Evolutionary conservation across 805 yeast species (phyloP).

Genomic region (Spathaspora girioi): DNA sequence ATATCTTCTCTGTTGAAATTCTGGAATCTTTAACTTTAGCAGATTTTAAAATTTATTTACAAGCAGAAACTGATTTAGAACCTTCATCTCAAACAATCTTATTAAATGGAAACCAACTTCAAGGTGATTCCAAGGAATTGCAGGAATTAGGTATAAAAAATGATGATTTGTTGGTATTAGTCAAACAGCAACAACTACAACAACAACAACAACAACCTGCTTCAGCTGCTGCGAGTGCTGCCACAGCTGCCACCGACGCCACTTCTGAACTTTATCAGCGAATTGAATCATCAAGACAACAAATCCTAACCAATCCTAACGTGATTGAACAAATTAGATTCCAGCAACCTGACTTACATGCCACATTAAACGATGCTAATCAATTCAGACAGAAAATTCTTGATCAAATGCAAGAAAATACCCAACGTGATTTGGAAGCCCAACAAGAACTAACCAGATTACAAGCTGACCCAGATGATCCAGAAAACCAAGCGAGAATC

Average conservation of each 20-base stretch:
- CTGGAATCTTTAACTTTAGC: conserved; percentile 57
- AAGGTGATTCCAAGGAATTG: conserved; percentile 31
- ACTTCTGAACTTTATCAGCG: conserved; percentile 15
- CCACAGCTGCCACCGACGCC: conserved; percentile 2
- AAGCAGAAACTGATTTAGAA: conserved; percentile 60
- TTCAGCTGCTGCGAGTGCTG: conserved; percentile 4
- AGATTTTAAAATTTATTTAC: conserved; percentile 72
- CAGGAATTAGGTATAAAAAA: conserved; percentile 47
- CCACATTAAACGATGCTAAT: conserved; percentile 43
- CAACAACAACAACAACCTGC: conserved; percentile 6
- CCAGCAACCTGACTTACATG: conserved; percentile 46
- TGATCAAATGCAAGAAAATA: conserved; percentile 30
- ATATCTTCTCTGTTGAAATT: conserved; percentile 51
- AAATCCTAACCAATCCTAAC: conserved; percentile 40
- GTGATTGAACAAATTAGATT: conserved; percentile 30
- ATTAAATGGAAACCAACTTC: conserved; percentile 43
- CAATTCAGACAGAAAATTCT: conserved; percentile 41
- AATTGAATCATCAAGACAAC: conserved; percentile 49
- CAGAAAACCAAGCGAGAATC: conserved; percentile 62
- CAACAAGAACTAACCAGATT: conserved; percentile 47
- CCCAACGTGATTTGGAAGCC: conserved; percentile 2
- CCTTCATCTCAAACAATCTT: conserved; percentile 45
- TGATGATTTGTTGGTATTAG: conserved; percentile 54
- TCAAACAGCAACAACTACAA: conserved; percentile 4
- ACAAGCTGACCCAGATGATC: conserved; percentile 65